Evolutionary conservation across 1,284 basidiomycete species (phyloP), one percentile per base, ranked within the genome.

Genomic region (Tilletia setariae): DNA sequence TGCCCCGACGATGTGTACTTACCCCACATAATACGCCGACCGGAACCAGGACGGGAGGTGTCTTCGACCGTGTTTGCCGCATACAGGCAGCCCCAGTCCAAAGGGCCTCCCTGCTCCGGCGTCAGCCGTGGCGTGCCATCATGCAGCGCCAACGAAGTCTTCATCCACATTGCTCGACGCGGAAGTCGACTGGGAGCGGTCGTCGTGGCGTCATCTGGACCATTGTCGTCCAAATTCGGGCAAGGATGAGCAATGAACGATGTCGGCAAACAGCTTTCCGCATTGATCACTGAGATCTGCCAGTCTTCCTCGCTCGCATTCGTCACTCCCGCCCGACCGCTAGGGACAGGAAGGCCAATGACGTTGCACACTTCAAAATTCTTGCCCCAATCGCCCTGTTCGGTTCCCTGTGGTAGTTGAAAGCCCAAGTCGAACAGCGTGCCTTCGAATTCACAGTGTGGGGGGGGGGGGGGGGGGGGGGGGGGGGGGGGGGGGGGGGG

Each of bases 281-380:
- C 53, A 59, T 59, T 59, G 53, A 59, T 59, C 19, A 59, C 25
- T 13, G 19, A 21, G 19, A 59, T 30, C 3, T 28, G 23, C 53
- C 53, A 59, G 19, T 59, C 53, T 4, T 59, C 8, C 53, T 7
- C 47, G n/a, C 44, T 46, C 47, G 8, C 47, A n/a, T n/a, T n/a
- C n/a, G n/a, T n/a, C 2, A 49, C 47, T 23, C 7, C 47, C 8
- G 47, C 8, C n/a, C 9, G 25, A 23, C 9, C 25, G 23, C 23
- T 6, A 15, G 53, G n/a, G 70, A 53, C 61, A 63, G 23, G 32
- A 65, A 46, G 67, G 30, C 65, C 65, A 62, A 75, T 73, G 21
- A 76, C 74, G 70, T 74, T 76, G 69, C 73, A 73, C 9, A 76
- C 75, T 64, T 77, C 76, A 72, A 73, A 77, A 62, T 77, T 77